A percentile compares a stretch with the other conserved stretches of the same genome.
Evolutionary conservation across 257 asterid species (phyloP).

Genomic region (Nemophila menziesii): DNA sequence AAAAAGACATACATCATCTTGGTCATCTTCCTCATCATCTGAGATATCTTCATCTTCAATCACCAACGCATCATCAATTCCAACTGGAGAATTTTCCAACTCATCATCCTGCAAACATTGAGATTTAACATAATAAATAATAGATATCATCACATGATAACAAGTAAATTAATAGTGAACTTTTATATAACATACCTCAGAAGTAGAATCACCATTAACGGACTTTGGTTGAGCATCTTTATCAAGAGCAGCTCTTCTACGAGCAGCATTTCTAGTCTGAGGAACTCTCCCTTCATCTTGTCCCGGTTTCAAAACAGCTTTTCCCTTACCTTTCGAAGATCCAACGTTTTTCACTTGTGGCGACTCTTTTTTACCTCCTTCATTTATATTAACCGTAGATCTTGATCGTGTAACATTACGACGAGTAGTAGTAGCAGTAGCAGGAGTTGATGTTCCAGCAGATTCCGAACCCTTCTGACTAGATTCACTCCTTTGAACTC

Average conservation of each 20-base stretch:
- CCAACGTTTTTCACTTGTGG: constrained; percentile 43
- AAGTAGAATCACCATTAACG: constrained; percentile 63
- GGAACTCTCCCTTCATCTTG: constrained; percentile 80
- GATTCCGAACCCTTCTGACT: constrained; percentile 55
- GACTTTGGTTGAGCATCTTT: constrained; percentile 67
- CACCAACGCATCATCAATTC: constrained; percentile 79
- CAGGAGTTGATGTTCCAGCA: constrained; percentile 45
- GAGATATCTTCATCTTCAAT: constrained; percentile 95
- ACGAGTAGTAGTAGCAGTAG: constrained; percentile 54
- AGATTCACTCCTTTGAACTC: constrained; percentile 67
- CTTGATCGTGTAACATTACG: constrained; percentile 71
- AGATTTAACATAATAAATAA: not conserved
- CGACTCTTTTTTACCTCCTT: constrained; percentile 45
- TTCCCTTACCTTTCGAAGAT: constrained; percentile 76
- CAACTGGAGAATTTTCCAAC: constrained; percentile 69
- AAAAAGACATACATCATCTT: constrained; percentile 76
- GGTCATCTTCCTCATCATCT: constrained; percentile 73
- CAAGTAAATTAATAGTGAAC: not conserved
- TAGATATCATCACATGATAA: not conserved
- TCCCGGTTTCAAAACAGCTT: constrained; percentile 67
- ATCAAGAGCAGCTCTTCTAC: constrained; percentile 72
- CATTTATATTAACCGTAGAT: constrained; percentile 54
- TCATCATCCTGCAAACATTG: constrained; percentile 70
- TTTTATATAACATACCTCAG: constrained; percentile 52
- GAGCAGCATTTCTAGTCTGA: constrained; percentile 78